These are phyloP conservation scores for Mortierella polycephala DNA, from an alignment of 371 early-diverging fungal genomes.

Conservation along the genomic window DNA sequence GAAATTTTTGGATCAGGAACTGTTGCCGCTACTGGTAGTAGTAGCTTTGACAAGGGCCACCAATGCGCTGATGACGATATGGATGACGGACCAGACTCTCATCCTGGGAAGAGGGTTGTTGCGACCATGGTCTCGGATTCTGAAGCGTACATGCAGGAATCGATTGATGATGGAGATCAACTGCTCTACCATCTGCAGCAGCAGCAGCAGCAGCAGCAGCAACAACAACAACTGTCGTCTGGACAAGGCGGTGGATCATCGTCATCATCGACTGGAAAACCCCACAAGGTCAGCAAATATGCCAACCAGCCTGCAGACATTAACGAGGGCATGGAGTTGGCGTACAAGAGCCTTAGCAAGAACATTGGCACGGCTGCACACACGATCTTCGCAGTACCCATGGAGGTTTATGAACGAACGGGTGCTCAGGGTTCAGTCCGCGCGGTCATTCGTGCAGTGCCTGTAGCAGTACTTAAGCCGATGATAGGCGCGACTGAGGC, in stretches of 20 bases:
- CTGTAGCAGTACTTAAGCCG: conserved; percentile 93
- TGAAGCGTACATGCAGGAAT: conserved; percentile 52
- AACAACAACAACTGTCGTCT: conserved; percentile 6
- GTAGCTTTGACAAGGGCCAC: conserved; percentile 3
- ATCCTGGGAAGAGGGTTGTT: conserved; percentile 23
- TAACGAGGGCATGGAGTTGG: conserved; percentile 87
- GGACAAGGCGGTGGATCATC: conserved; percentile 22
- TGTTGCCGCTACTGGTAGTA: conserved; percentile 13
- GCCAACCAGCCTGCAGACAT: conserved; percentile 87
- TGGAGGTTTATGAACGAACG: conserved; percentile 79
- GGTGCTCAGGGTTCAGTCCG: conserved; percentile 71
- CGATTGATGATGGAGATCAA: conserved; percentile 44
- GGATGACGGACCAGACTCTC: conserved; percentile 12
- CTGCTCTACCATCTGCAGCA: conserved; percentile 26
- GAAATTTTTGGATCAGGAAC: conserved; percentile 70
- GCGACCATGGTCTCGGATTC: conserved; percentile 50
- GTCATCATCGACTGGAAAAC: conserved; percentile 6
- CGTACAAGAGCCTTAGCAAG: conserved; percentile 79
- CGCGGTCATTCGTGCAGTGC: conserved; percentile 91
- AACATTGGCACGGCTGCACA: conserved; percentile 85
- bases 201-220: conserved; percentile 43
- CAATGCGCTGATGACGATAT: conserved; percentile 8
- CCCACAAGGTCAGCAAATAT: conserved; percentile 72
- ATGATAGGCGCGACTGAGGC: conserved; percentile 97
- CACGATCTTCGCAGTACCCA: conserved; percentile 92